phyloP scores from a whole-genome alignment of 2,329 filamentous ascomycete species.

The Talaromyces amestolkiae region DNA sequence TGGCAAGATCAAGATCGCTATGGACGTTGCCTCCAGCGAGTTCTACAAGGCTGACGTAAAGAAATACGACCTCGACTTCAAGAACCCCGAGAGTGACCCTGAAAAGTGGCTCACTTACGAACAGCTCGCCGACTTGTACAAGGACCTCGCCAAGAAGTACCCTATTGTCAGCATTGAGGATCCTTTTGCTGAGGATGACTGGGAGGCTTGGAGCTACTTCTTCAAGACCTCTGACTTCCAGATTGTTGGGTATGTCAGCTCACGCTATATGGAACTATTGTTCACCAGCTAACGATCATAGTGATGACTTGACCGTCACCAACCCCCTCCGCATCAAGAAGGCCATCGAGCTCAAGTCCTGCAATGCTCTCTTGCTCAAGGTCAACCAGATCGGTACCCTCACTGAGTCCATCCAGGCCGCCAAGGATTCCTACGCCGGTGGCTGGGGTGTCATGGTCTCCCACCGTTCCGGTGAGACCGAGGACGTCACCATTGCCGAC shows the following conservation, averaged over 20 bases:
- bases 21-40: conserved; percentile 98
- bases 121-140: conserved; percentile 90
- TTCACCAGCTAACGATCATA: conserved; percentile 23
- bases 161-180: conserved; percentile 99
- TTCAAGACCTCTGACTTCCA: conserved; percentile 98
- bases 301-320: conserved; percentile 97
- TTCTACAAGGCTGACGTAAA: conserved; percentile 98
- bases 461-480: conserved; percentile 97
- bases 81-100: conserved; percentile 96
- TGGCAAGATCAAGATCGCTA: conserved; percentile 94
- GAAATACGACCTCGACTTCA: conserved; percentile 99
- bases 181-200: conserved; percentile 99
- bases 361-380: conserved; percentile 97
- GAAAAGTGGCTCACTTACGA: conserved; percentile 99
- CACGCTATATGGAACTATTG: neutral
- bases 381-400: conserved; percentile 99
- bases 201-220: conserved; percentile 99
- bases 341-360: conserved; percentile 97
- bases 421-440: conserved; percentile 95
- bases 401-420: conserved; percentile 97
- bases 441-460: conserved; percentile 99
- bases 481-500: conserved; percentile 98
- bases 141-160: conserved; percentile 85
- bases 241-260: conserved; percentile 68
- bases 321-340: conserved; percentile 99